Evolutionary conservation across 257 asterid species (phyloP).

Genomic region (Knoxia roxburghii): DNA sequence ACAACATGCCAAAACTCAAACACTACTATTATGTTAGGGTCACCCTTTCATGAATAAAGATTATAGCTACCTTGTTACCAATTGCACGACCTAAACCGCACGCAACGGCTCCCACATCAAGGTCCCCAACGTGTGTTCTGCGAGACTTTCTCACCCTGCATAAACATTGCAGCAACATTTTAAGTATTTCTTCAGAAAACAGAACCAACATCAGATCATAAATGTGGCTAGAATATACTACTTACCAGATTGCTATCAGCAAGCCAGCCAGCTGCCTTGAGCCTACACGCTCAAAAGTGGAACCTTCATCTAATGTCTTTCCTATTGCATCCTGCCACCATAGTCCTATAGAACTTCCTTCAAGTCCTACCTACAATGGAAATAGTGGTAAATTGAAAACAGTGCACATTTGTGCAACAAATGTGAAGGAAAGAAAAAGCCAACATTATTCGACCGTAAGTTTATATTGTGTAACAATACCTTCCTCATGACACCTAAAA

Average conservation of each 20-base stretch:
- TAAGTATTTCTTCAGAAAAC: neutral
- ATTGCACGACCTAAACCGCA: conserved; percentile 96
- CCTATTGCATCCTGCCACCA: conserved; percentile 98
- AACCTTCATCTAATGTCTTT: conserved; percentile 76
- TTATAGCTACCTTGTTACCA: conserved; percentile 74
- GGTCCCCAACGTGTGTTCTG: conserved; percentile 74
- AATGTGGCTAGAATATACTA: conserved; percentile 4
- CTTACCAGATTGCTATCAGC: conserved; percentile 84
- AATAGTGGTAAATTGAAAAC: conserved; percentile 14
- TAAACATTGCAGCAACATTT: neutral
- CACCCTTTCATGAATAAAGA: neutral
- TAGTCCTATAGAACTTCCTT: conserved; percentile 91
- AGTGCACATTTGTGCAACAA: neutral
- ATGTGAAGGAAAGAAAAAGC: neutral
- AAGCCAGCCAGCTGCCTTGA: conserved; percentile 90
- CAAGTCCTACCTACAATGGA: conserved; percentile 90
- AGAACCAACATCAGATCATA: neutral
- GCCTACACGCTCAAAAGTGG: conserved; percentile 79
- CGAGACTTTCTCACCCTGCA: conserved; percentile 77
- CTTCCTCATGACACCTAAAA: too few species aligned
- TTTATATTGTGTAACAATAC: too few species aligned
- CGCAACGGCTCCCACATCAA: conserved; percentile 86
- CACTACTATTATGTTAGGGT: neutral
- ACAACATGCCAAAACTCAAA: neutral
- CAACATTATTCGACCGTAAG: neutral